Percentiles rank a stretch among this genome's conserved stretches.
phyloP scores from a whole-genome alignment of 495 filamentous ascomycete genomes.

The Hyaloscypha hepaticicola region DNA sequence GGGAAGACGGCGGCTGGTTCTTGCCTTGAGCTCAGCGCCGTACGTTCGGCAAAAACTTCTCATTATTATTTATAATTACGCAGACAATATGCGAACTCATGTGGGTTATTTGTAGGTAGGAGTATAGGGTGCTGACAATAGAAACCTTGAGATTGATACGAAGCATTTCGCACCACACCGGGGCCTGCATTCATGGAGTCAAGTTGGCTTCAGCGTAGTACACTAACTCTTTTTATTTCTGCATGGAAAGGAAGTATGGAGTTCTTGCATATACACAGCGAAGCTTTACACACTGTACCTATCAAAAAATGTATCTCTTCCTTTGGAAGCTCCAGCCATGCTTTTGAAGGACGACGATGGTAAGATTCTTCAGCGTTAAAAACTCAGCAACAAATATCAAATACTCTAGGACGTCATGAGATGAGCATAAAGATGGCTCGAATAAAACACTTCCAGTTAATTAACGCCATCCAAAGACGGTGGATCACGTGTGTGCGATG shows the following conservation, averaged over 20 bases:
- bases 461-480: no score
- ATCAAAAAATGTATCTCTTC: not conserved
- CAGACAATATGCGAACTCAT: not conserved
- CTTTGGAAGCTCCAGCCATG: no score
- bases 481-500: not conserved
- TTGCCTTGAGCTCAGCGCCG: not conserved
- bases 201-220: not conserved
- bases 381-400: not conserved
- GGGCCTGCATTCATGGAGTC: not conserved
- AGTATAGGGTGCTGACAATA: no score
- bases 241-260: not conserved
- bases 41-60: not conserved
- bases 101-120: not conserved
- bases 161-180: not conserved
- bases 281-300: not conserved
- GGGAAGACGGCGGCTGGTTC: constrained; percentile 77
- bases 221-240: not conserved
- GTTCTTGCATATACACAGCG: not conserved
- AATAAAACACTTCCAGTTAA: not conserved
- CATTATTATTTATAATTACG: not conserved
- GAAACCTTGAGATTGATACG: no score
- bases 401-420: not conserved
- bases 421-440: not conserved
- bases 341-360: no score
- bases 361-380: no score